Evolutionary conservation across 1,139 yeast genomes (phyloP).

Genomic region (Pichia sp.): DNA sequence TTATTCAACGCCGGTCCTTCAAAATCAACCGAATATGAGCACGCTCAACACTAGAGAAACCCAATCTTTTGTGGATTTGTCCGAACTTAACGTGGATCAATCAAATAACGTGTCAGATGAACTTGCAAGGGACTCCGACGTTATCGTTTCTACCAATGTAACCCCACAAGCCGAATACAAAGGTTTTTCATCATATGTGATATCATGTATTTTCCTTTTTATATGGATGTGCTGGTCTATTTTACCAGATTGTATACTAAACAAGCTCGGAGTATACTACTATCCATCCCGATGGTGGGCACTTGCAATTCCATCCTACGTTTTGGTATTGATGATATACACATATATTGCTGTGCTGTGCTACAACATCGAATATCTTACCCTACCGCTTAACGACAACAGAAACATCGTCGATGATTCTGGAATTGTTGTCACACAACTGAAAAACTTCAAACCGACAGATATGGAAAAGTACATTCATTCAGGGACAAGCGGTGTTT

Average conservation of each 20-base stretch:
- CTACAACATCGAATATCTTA: conserved; percentile 69
- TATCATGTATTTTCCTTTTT: conserved; percentile 45
- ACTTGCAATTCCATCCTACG: conserved; percentile 62
- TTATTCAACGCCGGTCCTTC: conserved; percentile 23
- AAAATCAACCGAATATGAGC: no score
- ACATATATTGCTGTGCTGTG: conserved; percentile 62
- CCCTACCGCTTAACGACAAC: conserved; percentile 52
- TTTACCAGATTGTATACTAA: conserved; percentile 50
- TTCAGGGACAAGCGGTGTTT: conserved; percentile 69
- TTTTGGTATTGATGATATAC: conserved; percentile 64
- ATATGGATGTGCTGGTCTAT: conserved; percentile 67
- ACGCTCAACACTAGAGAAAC: no score
- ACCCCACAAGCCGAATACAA: conserved; percentile 73
- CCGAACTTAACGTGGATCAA: no score
- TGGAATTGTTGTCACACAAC: conserved; percentile 44
- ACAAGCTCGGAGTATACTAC: conserved; percentile 57
- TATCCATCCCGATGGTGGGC: conserved; percentile 91
- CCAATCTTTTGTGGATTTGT: no score
- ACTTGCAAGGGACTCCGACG: conserved; percentile 73
- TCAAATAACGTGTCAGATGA: conserved; percentile 39
- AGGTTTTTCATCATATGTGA: conserved; percentile 73
- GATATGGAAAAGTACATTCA: conserved; percentile 34
- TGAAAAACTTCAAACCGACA: conserved; percentile 22
- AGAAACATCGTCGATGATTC: conserved; percentile 65
- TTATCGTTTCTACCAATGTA: conserved; percentile 57